Base-by-base conservation (phyloP, 2,329 filamentous ascomycete genomes). In the Incumbomyces lentus region DNA sequence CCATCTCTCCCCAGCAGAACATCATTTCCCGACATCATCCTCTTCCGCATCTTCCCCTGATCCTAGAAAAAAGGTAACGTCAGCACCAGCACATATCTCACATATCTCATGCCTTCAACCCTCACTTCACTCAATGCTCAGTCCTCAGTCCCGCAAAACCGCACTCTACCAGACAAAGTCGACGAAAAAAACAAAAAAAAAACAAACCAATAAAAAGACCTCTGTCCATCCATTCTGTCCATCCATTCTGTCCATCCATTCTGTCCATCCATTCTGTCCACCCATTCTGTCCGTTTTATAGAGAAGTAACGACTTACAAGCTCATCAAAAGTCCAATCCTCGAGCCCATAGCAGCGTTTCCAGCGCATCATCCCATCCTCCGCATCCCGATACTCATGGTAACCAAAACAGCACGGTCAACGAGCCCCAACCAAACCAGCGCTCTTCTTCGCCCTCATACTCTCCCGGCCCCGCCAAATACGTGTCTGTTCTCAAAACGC, bases 391-490 rank as follows among this genome's bases (percentile, higher is more conserved):
- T 79, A 89, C 64, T 93, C 83, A 58, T 90, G n/a, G n/a, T n/a
- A n/a, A 93, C 86, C 86, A 93, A 62, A 92, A 93, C 60, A 94
- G 86, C 17, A 93, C 87, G 1, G 86, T n/a, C 86, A 53, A 89
- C 90, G 64, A 42, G 32, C 11, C 40, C 40, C 10, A 42, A 30
- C 17, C 40, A 18, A 78, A 83, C n/a, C n/a, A n/a, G n/a, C n/a
- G n/a, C 63, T 30, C 44, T 45, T 7, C 33, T 29, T 14, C 35
- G 22, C 39, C 55, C 47, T 18, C 51, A 51, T 31, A 45, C 54
- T 31, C 52, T 44, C n/a, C 47, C 39, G 3, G 16, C 26, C 30
- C 14, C 17, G 2, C 34, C 40, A 7, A 32, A 33, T 17, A 44
- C 36, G 16, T 19, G 26, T 18, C 46, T n/a, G 13, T 42, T 42